These are phyloP conservation scores for Maudiozyma serrabonitensis DNA, from an alignment of 805 yeast species.

Conservation along the genomic window DNA sequence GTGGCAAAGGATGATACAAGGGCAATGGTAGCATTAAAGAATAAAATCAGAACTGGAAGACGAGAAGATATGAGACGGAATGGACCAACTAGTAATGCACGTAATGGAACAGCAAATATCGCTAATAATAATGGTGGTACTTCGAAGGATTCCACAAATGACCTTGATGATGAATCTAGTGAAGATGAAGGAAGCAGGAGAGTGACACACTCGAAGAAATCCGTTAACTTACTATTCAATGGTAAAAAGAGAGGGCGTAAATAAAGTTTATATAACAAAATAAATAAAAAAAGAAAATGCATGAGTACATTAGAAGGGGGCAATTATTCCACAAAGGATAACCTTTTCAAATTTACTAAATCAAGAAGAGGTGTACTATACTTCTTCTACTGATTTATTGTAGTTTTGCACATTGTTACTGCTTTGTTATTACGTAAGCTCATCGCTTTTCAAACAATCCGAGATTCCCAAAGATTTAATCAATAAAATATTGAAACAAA, in stretches of 20 bases:
- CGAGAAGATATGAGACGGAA: conserved; percentile 11
- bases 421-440: background rate
- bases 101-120: background rate
- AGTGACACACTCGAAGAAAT: conserved; percentile 17
- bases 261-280: background rate
- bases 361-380: too few relatives aligned
- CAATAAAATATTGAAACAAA: background rate
- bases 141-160: background rate
- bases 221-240: conserved; percentile 21
- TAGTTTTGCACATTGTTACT: background rate
- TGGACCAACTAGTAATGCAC: background rate
- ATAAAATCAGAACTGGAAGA: conserved; percentile 23
- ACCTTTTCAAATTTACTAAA: too few relatives aligned
- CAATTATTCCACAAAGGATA: too few relatives aligned
- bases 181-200: conserved; percentile 9
- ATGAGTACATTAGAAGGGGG: background rate
- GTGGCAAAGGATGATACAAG: conserved; percentile 26
- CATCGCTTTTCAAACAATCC: background rate
- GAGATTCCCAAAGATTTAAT: background rate
- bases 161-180: background rate
- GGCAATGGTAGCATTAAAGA: conserved; percentile 29
- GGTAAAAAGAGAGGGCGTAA: conserved; percentile 9
- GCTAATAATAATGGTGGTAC: background rate
- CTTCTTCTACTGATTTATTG: background rate
- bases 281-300: background rate